phyloP scores from a whole-genome alignment of 2,329 filamentous ascomycete genomes.

The Fusarium metavorans region DNA sequence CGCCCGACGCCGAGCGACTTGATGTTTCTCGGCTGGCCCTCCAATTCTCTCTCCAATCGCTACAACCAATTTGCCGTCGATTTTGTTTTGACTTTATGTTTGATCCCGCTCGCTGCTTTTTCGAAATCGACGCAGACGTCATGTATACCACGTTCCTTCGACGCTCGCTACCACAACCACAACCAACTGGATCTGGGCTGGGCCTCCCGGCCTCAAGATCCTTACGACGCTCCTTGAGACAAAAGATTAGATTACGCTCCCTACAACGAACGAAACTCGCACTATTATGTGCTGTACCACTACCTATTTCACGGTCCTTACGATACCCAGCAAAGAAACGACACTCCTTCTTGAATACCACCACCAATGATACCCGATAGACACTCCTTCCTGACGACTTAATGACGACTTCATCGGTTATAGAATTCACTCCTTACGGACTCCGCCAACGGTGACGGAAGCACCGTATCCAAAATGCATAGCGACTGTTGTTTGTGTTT shows the following conservation, averaged over 20 bases:
- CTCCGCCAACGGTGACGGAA: constrained; percentile 49
- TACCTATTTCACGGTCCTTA: constrained; percentile 48
- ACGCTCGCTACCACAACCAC: constrained; percentile 49
- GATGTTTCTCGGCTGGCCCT: constrained; percentile 39
- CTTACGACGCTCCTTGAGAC: constrained; percentile 43
- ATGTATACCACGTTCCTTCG: constrained; percentile 53
- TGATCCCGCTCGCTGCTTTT: constrained; percentile 36
- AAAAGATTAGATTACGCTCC: constrained; percentile 47
- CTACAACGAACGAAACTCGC: constrained; percentile 33
- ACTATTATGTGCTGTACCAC: constrained; percentile 48
- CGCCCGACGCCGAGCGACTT: constrained; percentile 50
- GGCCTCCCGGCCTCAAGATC: neutral
- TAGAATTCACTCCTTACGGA: constrained; percentile 62
- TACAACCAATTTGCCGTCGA: constrained; percentile 32
- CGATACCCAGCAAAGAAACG: constrained; percentile 42
- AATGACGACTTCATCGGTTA: constrained; percentile 52
- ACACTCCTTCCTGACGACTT: constrained; percentile 54
- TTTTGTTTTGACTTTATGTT: constrained; percentile 32
- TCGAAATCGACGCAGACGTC: constrained; percentile 49
- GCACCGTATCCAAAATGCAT: constrained; percentile 64
- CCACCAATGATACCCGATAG: constrained; percentile 48
- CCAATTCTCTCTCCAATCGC: constrained; percentile 19
- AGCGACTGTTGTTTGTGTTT: constrained; percentile 59
- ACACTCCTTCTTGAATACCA: constrained; percentile 39
- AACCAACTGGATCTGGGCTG: constrained; percentile 16